A percentile compares a stretch with the other conserved stretches of the same genome.
Evolutionary conservation across 2,329 filamentous ascomycete species (phyloP).

Genomic region (Pyrenophora tritici-repentis): DNA sequence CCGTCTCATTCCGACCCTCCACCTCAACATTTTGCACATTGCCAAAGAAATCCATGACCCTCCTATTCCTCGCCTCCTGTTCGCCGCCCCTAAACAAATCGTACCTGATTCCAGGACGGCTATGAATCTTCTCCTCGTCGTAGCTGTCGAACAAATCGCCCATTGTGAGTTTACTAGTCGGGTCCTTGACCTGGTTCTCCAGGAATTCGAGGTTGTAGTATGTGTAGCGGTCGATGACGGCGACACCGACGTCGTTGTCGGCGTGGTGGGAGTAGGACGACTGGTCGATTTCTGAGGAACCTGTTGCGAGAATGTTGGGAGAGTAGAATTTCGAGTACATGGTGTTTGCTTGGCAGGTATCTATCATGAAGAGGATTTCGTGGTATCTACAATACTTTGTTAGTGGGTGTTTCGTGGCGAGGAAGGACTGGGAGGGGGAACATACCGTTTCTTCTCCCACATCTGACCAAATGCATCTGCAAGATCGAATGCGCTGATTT

Average conservation of each 20-base stretch:
- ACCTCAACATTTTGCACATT: conserved; percentile 98
- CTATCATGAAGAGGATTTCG: conserved; percentile 99
- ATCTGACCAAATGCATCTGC: conserved; percentile 98
- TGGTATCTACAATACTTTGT: conserved; percentile 68
- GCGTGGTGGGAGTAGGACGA: conserved; percentile 97
- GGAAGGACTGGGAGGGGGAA: background rate
- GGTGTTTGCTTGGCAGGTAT: conserved; percentile 98
- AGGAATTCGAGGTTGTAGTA: conserved; percentile 99
- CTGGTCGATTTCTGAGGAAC: conserved; percentile 93
- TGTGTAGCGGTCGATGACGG: conserved; percentile 97
- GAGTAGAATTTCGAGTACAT: conserved; percentile 99
- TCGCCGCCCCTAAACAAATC: conserved; percentile 92
- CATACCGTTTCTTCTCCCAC: conserved; percentile 98
- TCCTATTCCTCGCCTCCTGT: conserved; percentile 72
- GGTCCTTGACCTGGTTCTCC: conserved; percentile 84
- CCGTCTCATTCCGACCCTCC: conserved; percentile 57
- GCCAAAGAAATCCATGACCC: conserved; percentile 96
- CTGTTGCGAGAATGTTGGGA: conserved; percentile 96
- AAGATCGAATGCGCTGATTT: conserved; percentile 94
- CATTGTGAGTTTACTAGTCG: conserved; percentile 84
- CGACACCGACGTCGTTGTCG: conserved; percentile 96
- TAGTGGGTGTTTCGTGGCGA: background rate
- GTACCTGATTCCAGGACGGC: conserved; percentile 87
- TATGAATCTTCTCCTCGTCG: conserved; percentile 92
- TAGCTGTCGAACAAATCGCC: conserved; percentile 97